These are phyloP conservation scores for Amauroascus niger DNA, from an alignment of 2,329 filamentous ascomycete species.

Conservation along the genomic window DNA sequence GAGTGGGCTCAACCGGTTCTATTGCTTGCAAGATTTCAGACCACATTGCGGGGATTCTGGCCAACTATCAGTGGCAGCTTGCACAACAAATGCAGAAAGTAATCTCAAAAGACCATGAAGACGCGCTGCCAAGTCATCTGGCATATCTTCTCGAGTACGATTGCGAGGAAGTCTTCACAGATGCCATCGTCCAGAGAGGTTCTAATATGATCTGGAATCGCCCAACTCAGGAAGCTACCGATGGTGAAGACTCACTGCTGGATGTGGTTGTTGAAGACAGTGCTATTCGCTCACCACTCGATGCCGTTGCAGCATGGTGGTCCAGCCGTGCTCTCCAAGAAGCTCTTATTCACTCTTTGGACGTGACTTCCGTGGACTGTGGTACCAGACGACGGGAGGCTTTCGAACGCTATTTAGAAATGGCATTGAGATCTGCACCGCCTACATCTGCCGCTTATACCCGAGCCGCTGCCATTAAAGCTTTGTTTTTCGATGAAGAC, in stretches of 20 bases:
- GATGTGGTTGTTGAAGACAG: constrained; percentile 76
- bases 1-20: constrained; percentile 56
- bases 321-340: constrained; percentile 64
- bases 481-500: constrained; percentile 47
- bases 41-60: constrained; percentile 60
- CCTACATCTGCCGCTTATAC: constrained; percentile 62
- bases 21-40: constrained; percentile 57
- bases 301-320: constrained; percentile 86
- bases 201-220: constrained; percentile 86
- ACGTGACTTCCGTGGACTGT: constrained; percentile 41
- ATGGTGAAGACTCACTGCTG: constrained; percentile 59
- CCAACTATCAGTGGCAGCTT: constrained; percentile 69
- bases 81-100: constrained; percentile 53
- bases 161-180: constrained; percentile 70
- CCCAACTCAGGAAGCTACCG: constrained; percentile 58
- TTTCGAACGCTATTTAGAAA: constrained; percentile 49
- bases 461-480: constrained; percentile 49
- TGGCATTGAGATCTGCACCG: constrained; percentile 65
- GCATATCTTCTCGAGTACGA: constrained; percentile 65
- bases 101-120: constrained; percentile 46
- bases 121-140: constrained; percentile 66
- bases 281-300: constrained; percentile 74
- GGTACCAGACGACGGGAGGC: constrained; percentile 28
- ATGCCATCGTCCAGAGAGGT: constrained; percentile 69
- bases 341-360: constrained; percentile 56